A percentile compares a stretch with the other conserved stretches of the same genome.
phyloP scores from a whole-genome alignment of 2,329 filamentous ascomycete genomes.

The Nigrospora sphaerica region DNA sequence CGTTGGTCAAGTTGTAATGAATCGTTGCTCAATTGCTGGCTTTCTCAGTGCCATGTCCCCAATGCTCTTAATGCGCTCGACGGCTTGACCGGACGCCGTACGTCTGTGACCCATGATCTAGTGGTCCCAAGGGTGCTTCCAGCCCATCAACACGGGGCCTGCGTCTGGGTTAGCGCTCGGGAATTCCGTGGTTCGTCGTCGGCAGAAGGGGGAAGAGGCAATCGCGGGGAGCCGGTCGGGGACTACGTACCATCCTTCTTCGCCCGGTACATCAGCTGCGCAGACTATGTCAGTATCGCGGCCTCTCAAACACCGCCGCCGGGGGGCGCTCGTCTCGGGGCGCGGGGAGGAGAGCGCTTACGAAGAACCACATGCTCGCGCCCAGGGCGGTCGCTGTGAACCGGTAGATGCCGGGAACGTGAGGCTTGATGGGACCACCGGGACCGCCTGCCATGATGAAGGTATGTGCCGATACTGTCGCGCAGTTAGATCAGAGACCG shows the following conservation, averaged over 20 bases:
- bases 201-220: too few relatives aligned
- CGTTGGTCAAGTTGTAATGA: too few relatives aligned
- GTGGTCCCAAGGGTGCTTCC: conserved; percentile 97
- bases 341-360: conserved; percentile 39
- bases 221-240: conserved; percentile 1
- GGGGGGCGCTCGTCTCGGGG: neutral
- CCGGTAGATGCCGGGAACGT: conserved; percentile 62
- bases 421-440: conserved; percentile 25
- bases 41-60: too few relatives aligned
- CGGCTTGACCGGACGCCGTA: too few relatives aligned
- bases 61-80: too few relatives aligned
- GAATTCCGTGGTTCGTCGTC: too few relatives aligned
- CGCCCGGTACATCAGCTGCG: conserved; percentile 86
- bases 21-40: too few relatives aligned
- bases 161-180: conserved; percentile 7
- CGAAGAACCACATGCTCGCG: conserved; percentile 99
- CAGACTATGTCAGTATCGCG: conserved; percentile 11
- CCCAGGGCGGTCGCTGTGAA: conserved; percentile 81
- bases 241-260: conserved; percentile 77
- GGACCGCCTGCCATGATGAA: conserved; percentile 25
- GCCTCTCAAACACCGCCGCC: too few relatives aligned
- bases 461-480: conserved; percentile 1
- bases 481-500: too few relatives aligned
- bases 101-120: conserved; percentile 32
- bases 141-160: conserved; percentile 76